These are phyloP conservation scores for Aurantiochytrium sp. DNA, from an alignment of 108 stramenopile species.

Conservation along the genomic window DNA sequence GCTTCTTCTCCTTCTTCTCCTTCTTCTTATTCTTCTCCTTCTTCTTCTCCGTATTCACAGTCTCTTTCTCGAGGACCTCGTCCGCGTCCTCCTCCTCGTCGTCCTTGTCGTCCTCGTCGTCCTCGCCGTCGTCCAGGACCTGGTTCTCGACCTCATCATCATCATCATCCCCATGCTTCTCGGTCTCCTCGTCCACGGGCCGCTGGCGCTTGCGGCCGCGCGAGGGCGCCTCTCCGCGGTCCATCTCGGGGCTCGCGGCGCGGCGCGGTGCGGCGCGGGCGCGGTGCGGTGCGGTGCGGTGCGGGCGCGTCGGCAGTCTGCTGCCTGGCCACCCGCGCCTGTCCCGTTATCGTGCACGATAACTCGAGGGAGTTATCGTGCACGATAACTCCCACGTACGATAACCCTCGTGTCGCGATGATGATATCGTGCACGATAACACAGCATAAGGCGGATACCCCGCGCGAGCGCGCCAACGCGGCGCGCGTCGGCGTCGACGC, in stretches of 20 bases:
- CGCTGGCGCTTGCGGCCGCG: no score
- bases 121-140: neutral
- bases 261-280: no score
- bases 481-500: no score
- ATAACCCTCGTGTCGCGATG: no score
- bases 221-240: no score
- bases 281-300: slow-evolving; percentile 34
- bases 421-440: no score
- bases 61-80: neutral
- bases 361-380: no score
- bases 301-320: neutral
- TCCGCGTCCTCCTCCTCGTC: slow-evolving; percentile 37
- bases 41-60: slow-evolving; percentile 11
- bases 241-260: no score
- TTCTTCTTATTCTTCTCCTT: slow-evolving; percentile 22
- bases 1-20: slow-evolving; percentile 37
- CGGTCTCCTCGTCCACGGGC: neutral
- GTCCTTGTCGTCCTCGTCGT: slow-evolving; percentile 37
- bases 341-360: neutral
- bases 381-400: no score
- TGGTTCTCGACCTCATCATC: neutral
- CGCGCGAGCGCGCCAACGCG: no score
- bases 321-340: neutral
- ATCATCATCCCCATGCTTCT: neutral
- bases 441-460: no score